Percentiles rank a stretch among this genome's conserved stretches.
Conservation (phyloP, 495 filamentous ascomycete genomes). For the Penicillium cinerascens region DNA sequence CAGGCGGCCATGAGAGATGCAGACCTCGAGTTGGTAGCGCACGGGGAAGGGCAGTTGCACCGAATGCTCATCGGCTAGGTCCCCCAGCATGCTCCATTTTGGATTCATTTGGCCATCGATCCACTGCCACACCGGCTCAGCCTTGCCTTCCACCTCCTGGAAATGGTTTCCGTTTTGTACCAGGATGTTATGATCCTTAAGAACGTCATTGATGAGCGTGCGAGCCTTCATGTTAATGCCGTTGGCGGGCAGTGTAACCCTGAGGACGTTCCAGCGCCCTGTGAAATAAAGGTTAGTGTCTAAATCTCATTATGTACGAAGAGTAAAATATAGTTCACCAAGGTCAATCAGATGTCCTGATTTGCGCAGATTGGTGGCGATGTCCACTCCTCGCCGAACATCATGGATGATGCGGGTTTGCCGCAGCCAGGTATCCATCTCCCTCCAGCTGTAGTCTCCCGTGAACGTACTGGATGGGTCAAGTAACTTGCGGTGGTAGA, state of each 20-base stretch:
- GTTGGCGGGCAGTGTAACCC: constrained; percentile 27
- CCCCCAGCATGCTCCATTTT: constrained; percentile 19
- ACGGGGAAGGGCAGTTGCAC: constrained; percentile 63
- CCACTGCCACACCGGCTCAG: constrained; percentile 50
- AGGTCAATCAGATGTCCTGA: constrained; percentile 65
- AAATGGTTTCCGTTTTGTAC: constrained; percentile 31
- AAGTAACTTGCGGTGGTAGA: constrained; percentile 55
- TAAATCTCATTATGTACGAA: not conserved
- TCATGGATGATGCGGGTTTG: constrained; percentile 65
- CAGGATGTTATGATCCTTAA: constrained; percentile 73
- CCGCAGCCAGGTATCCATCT: constrained; percentile 69
- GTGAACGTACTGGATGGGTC: constrained; percentile 39
- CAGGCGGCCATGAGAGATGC: constrained; percentile 76
- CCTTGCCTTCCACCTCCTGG: constrained; percentile 10
- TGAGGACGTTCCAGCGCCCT: constrained; percentile 43
- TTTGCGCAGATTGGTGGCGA: constrained; percentile 56
- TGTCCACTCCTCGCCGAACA: constrained; percentile 19
- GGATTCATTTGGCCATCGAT: constrained; percentile 41
- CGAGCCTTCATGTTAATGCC: constrained; percentile 36
- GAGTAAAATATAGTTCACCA: constrained; percentile 42
- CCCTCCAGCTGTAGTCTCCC: constrained; percentile 53
- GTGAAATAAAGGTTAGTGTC: too few species aligned
- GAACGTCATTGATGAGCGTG: constrained; percentile 44
- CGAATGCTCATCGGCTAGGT: constrained; percentile 31
- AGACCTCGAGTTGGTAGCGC: constrained; percentile 90